phyloP scores from a whole-genome alignment of 495 filamentous ascomycete genomes.

The Pyronema omphalodes region DNA sequence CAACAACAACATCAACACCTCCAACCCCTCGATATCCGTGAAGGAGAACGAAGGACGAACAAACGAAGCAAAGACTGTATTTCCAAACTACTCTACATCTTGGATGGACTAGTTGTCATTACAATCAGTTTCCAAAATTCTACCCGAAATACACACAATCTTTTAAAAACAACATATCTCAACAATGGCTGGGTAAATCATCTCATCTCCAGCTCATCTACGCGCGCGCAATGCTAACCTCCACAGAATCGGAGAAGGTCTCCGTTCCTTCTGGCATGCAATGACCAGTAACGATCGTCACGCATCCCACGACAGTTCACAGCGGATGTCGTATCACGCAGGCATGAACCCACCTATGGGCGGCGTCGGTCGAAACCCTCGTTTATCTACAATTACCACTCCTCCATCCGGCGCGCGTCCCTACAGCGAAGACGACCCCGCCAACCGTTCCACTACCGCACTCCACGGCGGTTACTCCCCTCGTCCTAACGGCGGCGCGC shows the following conservation, averaged over 20 bases:
- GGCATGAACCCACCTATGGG: slow-evolving; percentile 64
- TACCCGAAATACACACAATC: too few species aligned
- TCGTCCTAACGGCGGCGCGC: slow-evolving; percentile 34
- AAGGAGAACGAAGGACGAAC: too few species aligned
- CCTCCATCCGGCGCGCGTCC: slow-evolving; percentile 51
- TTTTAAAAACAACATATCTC: too few species aligned
- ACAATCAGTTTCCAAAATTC: too few species aligned
- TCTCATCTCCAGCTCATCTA: too few species aligned
- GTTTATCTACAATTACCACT: slow-evolving; percentile 59
- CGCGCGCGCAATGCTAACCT: too few species aligned
- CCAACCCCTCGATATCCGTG: too few species aligned
- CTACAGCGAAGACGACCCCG: slow-evolving; percentile 50
- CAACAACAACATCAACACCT: too few species aligned
- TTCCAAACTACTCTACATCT: too few species aligned
- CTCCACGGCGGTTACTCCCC: slow-evolving; percentile 28
- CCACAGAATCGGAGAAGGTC: slow-evolving; percentile 40
- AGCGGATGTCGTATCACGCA: slow-evolving; percentile 36
- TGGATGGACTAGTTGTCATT: too few species aligned
- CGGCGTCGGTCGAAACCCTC: slow-evolving; percentile 42
- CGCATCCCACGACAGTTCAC: slow-evolving; percentile 70
- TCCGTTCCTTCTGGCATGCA: slow-evolving; percentile 84
- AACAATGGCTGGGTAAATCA: too few species aligned
- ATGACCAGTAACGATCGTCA: slow-evolving; percentile 71
- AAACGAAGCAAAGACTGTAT: too few species aligned
- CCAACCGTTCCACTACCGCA: slow-evolving; percentile 35